Evolutionary conservation across 805 yeast genomes (phyloP), one percentile per base, ranked within the genome.

Genomic region (Nakazawaea pomicola): DNA sequence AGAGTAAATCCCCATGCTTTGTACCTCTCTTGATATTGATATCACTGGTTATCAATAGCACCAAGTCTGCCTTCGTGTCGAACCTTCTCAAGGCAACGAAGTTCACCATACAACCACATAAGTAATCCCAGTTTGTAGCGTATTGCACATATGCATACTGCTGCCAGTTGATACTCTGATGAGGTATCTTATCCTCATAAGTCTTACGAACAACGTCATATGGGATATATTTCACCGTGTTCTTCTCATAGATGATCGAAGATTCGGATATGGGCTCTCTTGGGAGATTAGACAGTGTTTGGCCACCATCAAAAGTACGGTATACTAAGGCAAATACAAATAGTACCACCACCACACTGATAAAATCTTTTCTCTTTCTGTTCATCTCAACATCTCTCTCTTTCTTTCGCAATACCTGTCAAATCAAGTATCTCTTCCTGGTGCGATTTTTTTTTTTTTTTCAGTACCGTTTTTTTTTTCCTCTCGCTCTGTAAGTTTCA

Each of bases 101-200:
- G 46, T 76, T 72, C 50, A 77, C 61, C 31, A 79, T 48, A 3
- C 80, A 72, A 35, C 74, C 66, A 46, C 79, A 72, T 40, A 79
- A 55, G 47, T 79, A 76, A 17, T 65, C 60, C 8, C 61, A 49
- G 41, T 70, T 63, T 0, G 86, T 76, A 4, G 82, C 83, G 55
- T 80, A 80, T 38, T 75, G 75, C 4, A 78, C 75, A 52, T 80
- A 80, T 0, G 83, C 85, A 30, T 56, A 62, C 41, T 62, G 60
- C 1, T 55, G 31, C 78, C 78, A 72, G 27, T 67, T 59, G 2
- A 69, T 57, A 0, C 40, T 33, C 10, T 33, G 41, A 11, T 25
- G 14, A 4, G 19, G 30, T 3, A 16, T 32, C 7, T 16, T 17
- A 11, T 42, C 38, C 6, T 19, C 12, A 25, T 32, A 41, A 4